phyloP scores from a whole-genome alignment of 176 grass and related monocot genomes.

The Pontederia paniculata region DNA sequence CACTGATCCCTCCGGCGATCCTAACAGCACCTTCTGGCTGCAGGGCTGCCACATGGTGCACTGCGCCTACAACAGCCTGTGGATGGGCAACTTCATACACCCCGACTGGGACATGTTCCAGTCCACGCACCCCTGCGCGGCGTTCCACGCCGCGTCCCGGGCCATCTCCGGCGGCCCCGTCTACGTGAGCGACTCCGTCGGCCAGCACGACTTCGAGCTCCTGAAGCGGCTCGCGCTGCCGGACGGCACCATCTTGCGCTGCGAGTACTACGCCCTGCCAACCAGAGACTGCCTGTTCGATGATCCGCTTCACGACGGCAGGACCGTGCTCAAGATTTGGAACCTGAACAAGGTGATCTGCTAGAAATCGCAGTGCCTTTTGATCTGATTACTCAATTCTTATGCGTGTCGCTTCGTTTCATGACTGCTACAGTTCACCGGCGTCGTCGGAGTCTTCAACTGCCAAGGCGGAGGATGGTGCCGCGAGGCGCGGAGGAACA shows the following conservation, averaged over 20 bases:
- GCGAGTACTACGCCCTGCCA: slow-evolving; percentile 65
- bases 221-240: slow-evolving; percentile 54
- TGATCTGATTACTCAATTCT: neutral
- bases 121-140: slow-evolving; percentile 74
- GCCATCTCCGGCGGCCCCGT: slow-evolving; percentile 81
- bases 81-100: slow-evolving; percentile 97
- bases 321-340: slow-evolving; percentile 91
- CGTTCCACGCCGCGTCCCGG: slow-evolving; percentile 92
- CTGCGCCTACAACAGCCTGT: slow-evolving; percentile 94
- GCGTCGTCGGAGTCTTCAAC: slow-evolving; percentile 72
- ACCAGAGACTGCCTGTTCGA: slow-evolving; percentile 63
- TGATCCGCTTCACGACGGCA: slow-evolving; percentile 60
- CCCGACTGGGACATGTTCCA: slow-evolving; percentile 99
- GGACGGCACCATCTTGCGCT: slow-evolving; percentile 66
- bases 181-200: slow-evolving; percentile 78
- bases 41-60: slow-evolving; percentile 99
- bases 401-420: neutral
- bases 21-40: slow-evolving; percentile 82
- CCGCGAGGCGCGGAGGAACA: slow-evolving; percentile 58
- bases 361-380: neutral
- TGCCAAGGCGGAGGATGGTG: slow-evolving; percentile 98
- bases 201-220: slow-evolving; percentile 57
- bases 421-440: slow-evolving; percentile 32
- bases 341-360: slow-evolving; percentile 42
- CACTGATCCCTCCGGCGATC: slow-evolving; percentile 78